Evolutionary conservation across 495 filamentous ascomycete species (phyloP).

Genomic region (Lophium mytilinum): DNA sequence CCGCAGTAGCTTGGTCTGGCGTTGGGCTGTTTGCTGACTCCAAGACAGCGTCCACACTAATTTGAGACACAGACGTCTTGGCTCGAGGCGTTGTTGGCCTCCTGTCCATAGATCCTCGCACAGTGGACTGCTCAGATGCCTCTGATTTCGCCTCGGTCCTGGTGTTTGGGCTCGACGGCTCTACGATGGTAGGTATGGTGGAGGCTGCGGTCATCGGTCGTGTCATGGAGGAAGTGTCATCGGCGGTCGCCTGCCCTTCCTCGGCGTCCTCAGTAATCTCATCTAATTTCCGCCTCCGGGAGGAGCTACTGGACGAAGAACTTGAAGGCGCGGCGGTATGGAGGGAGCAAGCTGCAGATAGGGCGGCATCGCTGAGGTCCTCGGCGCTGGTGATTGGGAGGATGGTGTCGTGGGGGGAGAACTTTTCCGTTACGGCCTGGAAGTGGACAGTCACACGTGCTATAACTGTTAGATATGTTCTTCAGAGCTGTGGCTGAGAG

Average conservation of each 20-base stretch:
- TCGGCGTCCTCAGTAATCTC: conserved; percentile 82
- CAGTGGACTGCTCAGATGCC: neutral
- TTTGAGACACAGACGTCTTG: conserved; percentile 5
- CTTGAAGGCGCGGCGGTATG: conserved; percentile 84
- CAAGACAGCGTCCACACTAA: neutral
- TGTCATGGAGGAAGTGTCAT: conserved; percentile 5
- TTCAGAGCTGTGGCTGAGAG: neutral
- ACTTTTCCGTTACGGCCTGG: conserved; percentile 73
- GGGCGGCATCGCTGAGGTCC: conserved; percentile 76
- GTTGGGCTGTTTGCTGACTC: neutral
- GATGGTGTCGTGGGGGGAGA: conserved; percentile 77
- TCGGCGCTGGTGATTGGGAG: conserved; percentile 63
- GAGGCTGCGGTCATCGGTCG: conserved; percentile 10
- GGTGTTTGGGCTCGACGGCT: neutral
- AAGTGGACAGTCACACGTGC: conserved; percentile 94
- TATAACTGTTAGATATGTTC: conserved; percentile 30
- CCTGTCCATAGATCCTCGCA: neutral
- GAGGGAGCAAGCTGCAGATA: conserved; percentile 81
- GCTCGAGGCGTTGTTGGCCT: neutral
- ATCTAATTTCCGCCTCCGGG: conserved; percentile 63
- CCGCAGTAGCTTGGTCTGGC: neutral
- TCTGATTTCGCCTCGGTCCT: conserved; percentile 1
- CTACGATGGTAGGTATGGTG: conserved; percentile 9
- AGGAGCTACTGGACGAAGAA: conserved; percentile 74
- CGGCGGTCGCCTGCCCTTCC: conserved; percentile 46